Evolutionary conservation across 2,329 filamentous ascomycete genomes (phyloP).

Genomic region (Incumbomyces delicatus): DNA sequence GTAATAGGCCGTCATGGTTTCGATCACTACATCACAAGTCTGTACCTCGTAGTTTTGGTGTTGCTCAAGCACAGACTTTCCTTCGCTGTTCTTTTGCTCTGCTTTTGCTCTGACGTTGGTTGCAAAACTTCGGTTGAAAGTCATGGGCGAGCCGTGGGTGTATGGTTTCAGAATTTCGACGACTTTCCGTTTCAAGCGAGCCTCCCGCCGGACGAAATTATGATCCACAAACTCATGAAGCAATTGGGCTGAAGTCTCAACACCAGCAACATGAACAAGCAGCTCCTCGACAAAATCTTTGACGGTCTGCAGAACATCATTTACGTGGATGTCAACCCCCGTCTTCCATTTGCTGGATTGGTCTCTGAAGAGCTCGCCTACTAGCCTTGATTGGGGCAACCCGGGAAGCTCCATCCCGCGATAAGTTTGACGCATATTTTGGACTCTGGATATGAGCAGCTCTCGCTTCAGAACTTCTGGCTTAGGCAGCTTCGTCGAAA

Average conservation of each 20-base stretch:
- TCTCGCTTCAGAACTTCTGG: slow-evolving; percentile 4
- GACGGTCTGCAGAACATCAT: slow-evolving; percentile 12
- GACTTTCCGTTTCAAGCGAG: slow-evolving; percentile 17
- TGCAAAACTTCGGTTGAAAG: slow-evolving; percentile 7
- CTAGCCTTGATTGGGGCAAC: slow-evolving; percentile 25
- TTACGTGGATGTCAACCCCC: slow-evolving; percentile 4
- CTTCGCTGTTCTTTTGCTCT: background rate
- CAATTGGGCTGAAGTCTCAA: slow-evolving; percentile 7
- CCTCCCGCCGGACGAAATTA: slow-evolving; percentile 12
- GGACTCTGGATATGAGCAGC: slow-evolving; percentile 7
- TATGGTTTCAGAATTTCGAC: slow-evolving; percentile 19
- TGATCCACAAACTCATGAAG: slow-evolving; percentile 16
- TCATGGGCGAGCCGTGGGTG: slow-evolving; percentile 5
- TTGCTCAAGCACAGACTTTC: background rate
- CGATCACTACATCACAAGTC: slow-evolving; percentile 1
- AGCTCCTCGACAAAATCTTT: slow-evolving; percentile 16
- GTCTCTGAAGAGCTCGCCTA: slow-evolving; percentile 28
- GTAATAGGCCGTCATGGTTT: slow-evolving; percentile 18
- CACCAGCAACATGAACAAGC: slow-evolving; percentile 15
- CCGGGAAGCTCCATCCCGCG: slow-evolving; percentile 29
- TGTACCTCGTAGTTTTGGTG: background rate
- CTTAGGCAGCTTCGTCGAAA: background rate
- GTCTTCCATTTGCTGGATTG: slow-evolving; percentile 14
- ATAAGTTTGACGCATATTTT: slow-evolving; percentile 9
- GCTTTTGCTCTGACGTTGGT: slow-evolving; percentile 4